phyloP scores from a whole-genome alignment of 2,329 filamentous ascomycete species.

The Aciculosporium take region DNA sequence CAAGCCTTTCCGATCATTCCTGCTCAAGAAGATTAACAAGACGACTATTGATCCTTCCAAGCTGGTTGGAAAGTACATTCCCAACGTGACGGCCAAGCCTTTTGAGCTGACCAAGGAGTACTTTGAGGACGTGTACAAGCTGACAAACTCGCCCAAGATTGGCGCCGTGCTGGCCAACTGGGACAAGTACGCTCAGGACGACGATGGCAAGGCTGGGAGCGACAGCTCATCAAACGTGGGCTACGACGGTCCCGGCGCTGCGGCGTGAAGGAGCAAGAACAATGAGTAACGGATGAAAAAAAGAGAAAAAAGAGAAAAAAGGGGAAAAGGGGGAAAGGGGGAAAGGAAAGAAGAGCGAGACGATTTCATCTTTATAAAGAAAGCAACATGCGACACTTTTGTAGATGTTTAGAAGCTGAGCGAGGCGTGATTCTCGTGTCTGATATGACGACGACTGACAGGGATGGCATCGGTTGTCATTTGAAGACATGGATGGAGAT shows the following conservation, averaged over 20 bases:
- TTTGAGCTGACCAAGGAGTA: constrained; percentile 97
- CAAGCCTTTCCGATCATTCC: constrained; percentile 95
- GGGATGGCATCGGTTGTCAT: constrained; percentile 8
- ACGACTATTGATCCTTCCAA: constrained; percentile 95
- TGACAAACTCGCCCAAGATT: constrained; percentile 75
- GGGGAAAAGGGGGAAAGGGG: neutral
- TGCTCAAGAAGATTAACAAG: constrained; percentile 99
- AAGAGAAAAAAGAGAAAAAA: neutral
- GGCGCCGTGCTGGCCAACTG: constrained; percentile 74
- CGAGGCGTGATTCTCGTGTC: neutral
- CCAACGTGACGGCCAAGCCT: constrained; percentile 91
- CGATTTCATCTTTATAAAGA: neutral
- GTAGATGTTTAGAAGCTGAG: constrained; percentile 1
- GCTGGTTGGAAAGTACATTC: constrained; percentile 96
- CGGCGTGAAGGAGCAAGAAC: constrained; percentile 20
- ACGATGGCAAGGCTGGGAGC: constrained; percentile 24
- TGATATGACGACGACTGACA: constrained; percentile 7
- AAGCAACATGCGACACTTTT: neutral
- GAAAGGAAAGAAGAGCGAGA: neutral
- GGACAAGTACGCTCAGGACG: constrained; percentile 53
- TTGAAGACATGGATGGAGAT: neutral
- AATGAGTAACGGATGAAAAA: neutral
- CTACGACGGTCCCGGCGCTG: constrained; percentile 27
- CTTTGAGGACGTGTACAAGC: constrained; percentile 93
- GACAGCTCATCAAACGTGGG: constrained; percentile 26